Evolutionary conservation across 352 stramenopile species (phyloP).

Genomic region (Phytophthora sansomeana): DNA sequence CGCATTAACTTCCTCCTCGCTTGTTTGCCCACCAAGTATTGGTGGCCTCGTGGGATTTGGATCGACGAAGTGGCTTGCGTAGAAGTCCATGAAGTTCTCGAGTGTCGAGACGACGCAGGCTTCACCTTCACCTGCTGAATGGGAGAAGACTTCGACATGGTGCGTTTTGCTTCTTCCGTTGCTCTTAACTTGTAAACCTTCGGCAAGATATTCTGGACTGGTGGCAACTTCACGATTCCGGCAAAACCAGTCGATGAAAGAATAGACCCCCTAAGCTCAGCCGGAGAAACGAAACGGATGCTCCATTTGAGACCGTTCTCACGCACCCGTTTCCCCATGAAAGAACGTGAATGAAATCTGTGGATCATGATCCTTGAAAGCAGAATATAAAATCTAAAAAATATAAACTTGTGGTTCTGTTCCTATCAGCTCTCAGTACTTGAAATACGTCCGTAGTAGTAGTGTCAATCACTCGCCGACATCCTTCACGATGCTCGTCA

Average conservation of each 20-base stretch:
- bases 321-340: no score
- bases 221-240: not conserved
- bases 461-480: no score
- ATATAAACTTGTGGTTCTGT: no score
- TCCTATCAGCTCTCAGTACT: no score
- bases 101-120: not conserved
- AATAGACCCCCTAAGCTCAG: no score
- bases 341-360: no score
- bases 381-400: no score
- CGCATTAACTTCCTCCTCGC: slow-evolving; percentile 24
- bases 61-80: not conserved
- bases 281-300: not conserved
- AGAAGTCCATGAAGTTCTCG: slow-evolving; percentile 5
- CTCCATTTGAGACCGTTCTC: no score
- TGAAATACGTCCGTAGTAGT: no score
- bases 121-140: slow-evolving; percentile 27
- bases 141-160: slow-evolving; percentile 6
- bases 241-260: not conserved
- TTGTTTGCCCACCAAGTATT: slow-evolving; percentile 21
- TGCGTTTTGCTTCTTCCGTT: not conserved
- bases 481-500: no score
- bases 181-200: not conserved
- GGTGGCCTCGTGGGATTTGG: not conserved
- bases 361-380: no score
- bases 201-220: not conserved